phyloP scores from a whole-genome alignment of 208 protist genomes.

The Leishmania turanica region DNA sequence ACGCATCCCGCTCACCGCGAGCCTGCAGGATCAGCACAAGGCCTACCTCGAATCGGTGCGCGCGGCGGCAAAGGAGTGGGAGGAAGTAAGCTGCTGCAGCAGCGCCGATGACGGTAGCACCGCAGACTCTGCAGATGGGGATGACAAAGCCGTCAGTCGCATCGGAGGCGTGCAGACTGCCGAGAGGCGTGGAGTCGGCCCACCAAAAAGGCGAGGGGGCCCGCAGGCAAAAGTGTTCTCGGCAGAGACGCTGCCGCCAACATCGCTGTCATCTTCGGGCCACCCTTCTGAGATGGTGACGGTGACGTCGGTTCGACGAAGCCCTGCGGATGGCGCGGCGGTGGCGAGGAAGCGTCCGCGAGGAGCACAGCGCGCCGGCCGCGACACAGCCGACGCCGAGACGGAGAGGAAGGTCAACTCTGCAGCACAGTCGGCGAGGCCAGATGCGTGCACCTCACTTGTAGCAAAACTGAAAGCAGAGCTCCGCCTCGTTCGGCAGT shows the following conservation, averaged over 20 bases:
- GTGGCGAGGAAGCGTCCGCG: not conserved
- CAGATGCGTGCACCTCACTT: not conserved
- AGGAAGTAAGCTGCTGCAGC: not conserved
- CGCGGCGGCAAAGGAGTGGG: not conserved
- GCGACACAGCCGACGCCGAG: not conserved
- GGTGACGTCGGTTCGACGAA: not conserved
- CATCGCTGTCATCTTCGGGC: not conserved
- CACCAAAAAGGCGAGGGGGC: not conserved
- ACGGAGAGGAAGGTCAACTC: not conserved
- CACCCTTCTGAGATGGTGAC: not conserved
- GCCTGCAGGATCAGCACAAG: conserved; percentile 38
- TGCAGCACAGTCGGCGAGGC: not conserved
- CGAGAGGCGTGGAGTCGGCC: not conserved
- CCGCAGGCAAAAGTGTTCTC: not conserved
- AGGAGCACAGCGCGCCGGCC: not conserved
- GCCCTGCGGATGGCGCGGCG: not conserved
- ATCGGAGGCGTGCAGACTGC: not conserved
- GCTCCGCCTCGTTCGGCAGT: conserved; percentile 29
- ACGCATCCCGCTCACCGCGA: conserved; percentile 19
- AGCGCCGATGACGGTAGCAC: not conserved
- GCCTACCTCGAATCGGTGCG: conserved; percentile 14
- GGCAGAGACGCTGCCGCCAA: not conserved
- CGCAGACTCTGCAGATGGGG: not conserved
- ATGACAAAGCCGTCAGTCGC: not conserved
- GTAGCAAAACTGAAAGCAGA: conserved; percentile 14